Percentiles rank a stretch among this genome's conserved stretches.
These are phyloP conservation scores for Ogataea degrootiae DNA, from an alignment of 805 yeast genomes.

Conservation along the genomic window DNA sequence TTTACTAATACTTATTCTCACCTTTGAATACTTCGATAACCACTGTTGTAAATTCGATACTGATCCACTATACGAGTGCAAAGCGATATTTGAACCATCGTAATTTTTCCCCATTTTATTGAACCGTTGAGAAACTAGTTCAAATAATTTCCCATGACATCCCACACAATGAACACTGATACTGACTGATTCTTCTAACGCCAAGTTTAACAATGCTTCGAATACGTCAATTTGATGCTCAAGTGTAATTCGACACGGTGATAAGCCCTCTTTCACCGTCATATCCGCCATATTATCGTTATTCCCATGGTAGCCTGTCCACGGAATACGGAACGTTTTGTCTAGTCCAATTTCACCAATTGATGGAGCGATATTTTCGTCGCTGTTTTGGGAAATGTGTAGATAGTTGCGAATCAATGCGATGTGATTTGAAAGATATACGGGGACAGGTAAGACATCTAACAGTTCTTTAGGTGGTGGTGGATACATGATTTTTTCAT, in stretches of 20 bases:
- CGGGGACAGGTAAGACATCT: slow-evolving; percentile 57
- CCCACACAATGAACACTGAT: slow-evolving; percentile 85
- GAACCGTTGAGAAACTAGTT: slow-evolving; percentile 28
- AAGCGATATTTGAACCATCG: slow-evolving; percentile 41
- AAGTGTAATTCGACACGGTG: slow-evolving; percentile 47
- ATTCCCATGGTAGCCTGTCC: slow-evolving; percentile 46
- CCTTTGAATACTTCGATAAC: slow-evolving; percentile 37
- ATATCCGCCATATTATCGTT: not conserved
- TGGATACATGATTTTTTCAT: slow-evolving; percentile 44
- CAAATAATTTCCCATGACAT: slow-evolving; percentile 60
- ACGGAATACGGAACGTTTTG: slow-evolving; percentile 65
- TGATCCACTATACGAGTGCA: slow-evolving; percentile 88
- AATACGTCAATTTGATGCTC: slow-evolving; percentile 63
- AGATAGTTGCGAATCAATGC: slow-evolving; percentile 31
- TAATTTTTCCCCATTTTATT: not conserved
- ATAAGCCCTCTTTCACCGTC: slow-evolving; percentile 10
- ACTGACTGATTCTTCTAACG: slow-evolving; percentile 42
- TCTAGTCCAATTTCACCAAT: slow-evolving; percentile 95
- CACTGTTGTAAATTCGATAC: slow-evolving; percentile 56
- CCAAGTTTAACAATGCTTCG: slow-evolving; percentile 46
- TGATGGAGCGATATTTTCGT: slow-evolving; percentile 25
- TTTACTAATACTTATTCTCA: slow-evolving; percentile 29
- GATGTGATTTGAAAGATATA: slow-evolving; percentile 34
- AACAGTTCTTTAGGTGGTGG: slow-evolving; percentile 37
- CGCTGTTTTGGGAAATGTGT: not conserved